Base-by-base conservation (phyloP, 2,329 filamentous ascomycete species). In the Alternaria brassicae region DNA sequence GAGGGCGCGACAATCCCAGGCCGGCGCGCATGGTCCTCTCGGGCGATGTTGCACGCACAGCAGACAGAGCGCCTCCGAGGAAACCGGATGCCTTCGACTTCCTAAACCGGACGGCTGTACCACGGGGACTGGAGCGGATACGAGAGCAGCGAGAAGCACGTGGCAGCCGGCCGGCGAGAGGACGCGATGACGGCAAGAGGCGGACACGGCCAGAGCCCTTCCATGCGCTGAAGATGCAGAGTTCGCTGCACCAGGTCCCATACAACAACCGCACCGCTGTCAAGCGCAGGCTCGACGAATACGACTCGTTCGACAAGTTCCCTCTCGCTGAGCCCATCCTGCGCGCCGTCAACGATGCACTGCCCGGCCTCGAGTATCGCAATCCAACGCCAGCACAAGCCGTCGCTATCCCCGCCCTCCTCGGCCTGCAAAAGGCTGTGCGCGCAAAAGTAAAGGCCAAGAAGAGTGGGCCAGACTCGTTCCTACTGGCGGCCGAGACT, bases 141-240 rank as follows among this genome's bases (percentile, higher is more conserved):
- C 50, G 61, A 23, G 62, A 68, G 6, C 58, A 60, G 25, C 48
- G 63, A 48, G 55, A 42, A 50, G 55, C 40, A 34, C 61, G 23
- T 49, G 65, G 41, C 27, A 53, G 53, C 36, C 53, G 42, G 51
- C 45, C 58, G 40, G 56, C 56, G 44, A 60, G 58, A 6, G 69
- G 55, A 8, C 61, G 65, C n/a, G 62, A 69, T 45, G 60, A 66
- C 32, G 67, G 66, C 40, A 73, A 68, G 57, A 60, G 68, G 53
- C 63, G 67, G 47, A 60, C 62, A 77, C 80, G 58, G 37, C 81
- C 82, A 21, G 81, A 83, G 48, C 79, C 85, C 7, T 90, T 86
- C 78, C 93, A 96, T 75, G 93, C 94, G 4, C 83, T 98, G 77
- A 97, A 96, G 81, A 98, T 98, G 94, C 94, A 97, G 76, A 88